Evolutionary conservation across 371 early-diverging fungal species (phyloP).

Genomic region (Mortierella sp.): DNA sequence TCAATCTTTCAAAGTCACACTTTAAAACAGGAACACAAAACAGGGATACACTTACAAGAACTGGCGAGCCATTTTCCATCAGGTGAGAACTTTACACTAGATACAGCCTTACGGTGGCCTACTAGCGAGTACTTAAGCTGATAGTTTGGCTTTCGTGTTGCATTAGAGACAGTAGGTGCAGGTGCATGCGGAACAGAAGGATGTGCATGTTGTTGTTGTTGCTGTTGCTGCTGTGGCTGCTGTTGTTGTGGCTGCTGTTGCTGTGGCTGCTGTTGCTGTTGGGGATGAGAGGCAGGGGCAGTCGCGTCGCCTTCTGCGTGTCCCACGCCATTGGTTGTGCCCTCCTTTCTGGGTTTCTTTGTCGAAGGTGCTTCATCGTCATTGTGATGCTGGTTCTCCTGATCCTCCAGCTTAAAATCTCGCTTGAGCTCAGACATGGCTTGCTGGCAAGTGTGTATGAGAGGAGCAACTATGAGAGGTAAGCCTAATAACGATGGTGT

Average conservation of each 20-base stretch:
- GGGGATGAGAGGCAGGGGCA: neutral
- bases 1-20: too few relatives aligned
- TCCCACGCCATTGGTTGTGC: conserved; percentile 3
- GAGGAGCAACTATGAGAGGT: neutral
- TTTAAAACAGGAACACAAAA: neutral
- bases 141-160: conserved; percentile 86
- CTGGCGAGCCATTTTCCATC: conserved; percentile 97
- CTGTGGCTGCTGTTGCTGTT: conserved; percentile 9
- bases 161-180: neutral
- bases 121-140: conserved; percentile 87
- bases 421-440: conserved; percentile 46
- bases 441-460: neutral
- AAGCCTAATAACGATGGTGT: neutral
- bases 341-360: conserved; percentile 22
- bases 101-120: conserved; percentile 96
- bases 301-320: neutral
- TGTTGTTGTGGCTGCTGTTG: neutral
- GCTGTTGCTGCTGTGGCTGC: conserved; percentile 38
- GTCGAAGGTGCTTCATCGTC: conserved; percentile 16
- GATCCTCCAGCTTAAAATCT: conserved; percentile 41
- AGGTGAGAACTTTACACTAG: conserved; percentile 97
- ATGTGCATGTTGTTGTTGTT: conserved; percentile 15
- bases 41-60: conserved; percentile 72
- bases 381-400: conserved; percentile 1
- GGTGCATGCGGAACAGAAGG: neutral